Evolutionary conservation across 352 stramenopile species (phyloP).

Genomic region (Plasmopara viticola): DNA sequence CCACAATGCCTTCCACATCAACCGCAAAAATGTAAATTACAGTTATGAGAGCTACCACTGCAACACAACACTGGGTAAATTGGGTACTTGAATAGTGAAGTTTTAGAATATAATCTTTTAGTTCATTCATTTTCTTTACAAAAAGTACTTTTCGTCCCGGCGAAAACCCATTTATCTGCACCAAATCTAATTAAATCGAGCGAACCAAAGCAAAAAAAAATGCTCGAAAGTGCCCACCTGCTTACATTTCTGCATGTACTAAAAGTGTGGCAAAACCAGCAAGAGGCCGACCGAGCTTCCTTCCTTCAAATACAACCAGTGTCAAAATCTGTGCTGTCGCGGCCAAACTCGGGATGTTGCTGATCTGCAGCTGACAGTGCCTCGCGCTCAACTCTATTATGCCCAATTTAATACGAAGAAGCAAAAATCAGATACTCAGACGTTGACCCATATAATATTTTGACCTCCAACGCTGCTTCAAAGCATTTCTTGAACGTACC

Average conservation of each 20-base stretch:
- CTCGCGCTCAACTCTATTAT: slow-evolving; percentile 26
- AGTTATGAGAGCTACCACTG: no score
- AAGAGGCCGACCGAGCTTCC: slow-evolving; percentile 5
- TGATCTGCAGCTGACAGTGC: slow-evolving; percentile 20
- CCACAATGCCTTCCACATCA: no score
- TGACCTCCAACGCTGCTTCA: slow-evolving; percentile 19
- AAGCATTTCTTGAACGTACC: slow-evolving; percentile 33
- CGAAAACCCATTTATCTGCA: slow-evolving; percentile 21
- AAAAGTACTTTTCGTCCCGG: slow-evolving; percentile 26
- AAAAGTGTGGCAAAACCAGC: neutral
- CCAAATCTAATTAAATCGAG: slow-evolving; percentile 30
- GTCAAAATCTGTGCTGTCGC: slow-evolving; percentile 35
- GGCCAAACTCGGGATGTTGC: slow-evolving; percentile 24
- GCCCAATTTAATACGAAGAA: slow-evolving; percentile 18
- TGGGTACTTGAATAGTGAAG: no score
- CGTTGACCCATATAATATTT: slow-evolving; percentile 17
- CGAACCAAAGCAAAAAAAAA: slow-evolving; percentile 10
- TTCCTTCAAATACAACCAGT: slow-evolving; percentile 31
- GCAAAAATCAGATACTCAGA: slow-evolving; percentile 23
- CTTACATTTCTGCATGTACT: slow-evolving; percentile 19
- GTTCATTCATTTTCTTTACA: slow-evolving; percentile 33
- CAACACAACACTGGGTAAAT: no score
- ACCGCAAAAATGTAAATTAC: no score
- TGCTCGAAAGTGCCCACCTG: slow-evolving; percentile 22
- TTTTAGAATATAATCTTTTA: slow-evolving; percentile 32